Evolutionary conservation across 768 basidiomycete species (phyloP), one percentile per base, ranked within the genome.

Genomic region (Sporobolomyces phaffii): DNA sequence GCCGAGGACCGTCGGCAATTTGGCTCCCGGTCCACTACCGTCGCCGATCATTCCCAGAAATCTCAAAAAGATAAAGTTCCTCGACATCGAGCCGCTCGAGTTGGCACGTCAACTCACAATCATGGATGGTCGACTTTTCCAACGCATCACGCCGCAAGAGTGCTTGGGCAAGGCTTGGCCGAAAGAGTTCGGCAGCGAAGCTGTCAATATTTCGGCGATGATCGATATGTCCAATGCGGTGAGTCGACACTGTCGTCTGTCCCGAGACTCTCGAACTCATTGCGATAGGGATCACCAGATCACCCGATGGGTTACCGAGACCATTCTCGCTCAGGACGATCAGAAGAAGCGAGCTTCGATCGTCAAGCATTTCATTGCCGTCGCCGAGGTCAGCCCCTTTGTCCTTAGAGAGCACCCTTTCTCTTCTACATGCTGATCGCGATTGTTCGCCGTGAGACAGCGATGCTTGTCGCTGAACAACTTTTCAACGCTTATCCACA

Each of bases 401-500:
- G 10, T 62, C 29, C 50, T 15, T 28, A 43, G 10, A 38, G 9
- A 38, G 38, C 38, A 38, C 38, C 9, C 38, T 17, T 36, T 15
- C 26, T 28, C n/a, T 51, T 3, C 49, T n/a, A n/a, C n/a, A 18
- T 41, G 22, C 14, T 24, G 34, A 20, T 20, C 14, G 33, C 13
- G 26, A 6, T 43, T 33, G 10, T 26, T 52, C 13, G 4, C 20
- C 22, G 11, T 22, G 28, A 2, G 14, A 14, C 70, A 97, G 93
- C 89, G 90, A 34, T 94, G 93, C 77, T 88, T 90, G 50, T 78
- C 79, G 22, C 79, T 97, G 71, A 89, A 93, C 77, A 98, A 98
- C 78, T 97, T 91, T 79, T 93, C 92, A 24, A 89, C 87, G n/a
- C 90, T 98, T 87, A 90, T 91, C 64, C 91, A 92, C 38, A 89